Evolutionary conservation across 768 basidiomycete genomes (phyloP).

Genomic region (Gloeopeniophorella convolvens): DNA sequence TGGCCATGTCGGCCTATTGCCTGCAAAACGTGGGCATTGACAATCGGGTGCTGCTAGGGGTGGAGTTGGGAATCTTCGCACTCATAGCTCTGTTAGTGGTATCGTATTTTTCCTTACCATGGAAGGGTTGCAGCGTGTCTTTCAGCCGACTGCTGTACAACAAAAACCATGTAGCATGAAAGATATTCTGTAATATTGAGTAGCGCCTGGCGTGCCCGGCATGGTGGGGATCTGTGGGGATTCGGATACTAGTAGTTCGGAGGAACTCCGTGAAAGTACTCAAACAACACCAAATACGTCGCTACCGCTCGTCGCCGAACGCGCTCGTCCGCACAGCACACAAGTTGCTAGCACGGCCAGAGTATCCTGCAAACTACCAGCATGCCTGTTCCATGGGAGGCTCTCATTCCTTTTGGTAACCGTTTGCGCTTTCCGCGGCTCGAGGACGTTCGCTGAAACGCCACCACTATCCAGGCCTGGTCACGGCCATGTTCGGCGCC

Average conservation of each 20-base stretch:
- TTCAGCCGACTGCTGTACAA: too few species aligned
- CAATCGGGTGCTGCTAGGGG: not conserved
- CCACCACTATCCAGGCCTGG: slow-evolving; percentile 47
- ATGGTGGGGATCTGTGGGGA: too few species aligned
- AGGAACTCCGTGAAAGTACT: not conserved
- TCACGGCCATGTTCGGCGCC: slow-evolving; percentile 84
- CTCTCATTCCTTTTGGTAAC: slow-evolving; percentile 89
- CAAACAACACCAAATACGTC: slow-evolving; percentile 18
- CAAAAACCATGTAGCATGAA: too few species aligned
- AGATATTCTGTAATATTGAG: too few species aligned
- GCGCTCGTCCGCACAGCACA: not conserved
- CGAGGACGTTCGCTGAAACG: not conserved
- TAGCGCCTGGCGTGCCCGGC: too few species aligned
- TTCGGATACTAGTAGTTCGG: too few species aligned
- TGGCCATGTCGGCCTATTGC: slow-evolving; percentile 3
- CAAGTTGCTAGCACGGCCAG: not conserved
- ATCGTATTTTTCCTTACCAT: too few species aligned
- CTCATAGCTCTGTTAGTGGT: not conserved
- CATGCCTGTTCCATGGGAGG: slow-evolving; percentile 98
- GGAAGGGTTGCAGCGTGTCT: too few species aligned
- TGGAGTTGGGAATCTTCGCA: not conserved
- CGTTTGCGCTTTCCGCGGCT: too few species aligned
- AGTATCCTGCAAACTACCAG: slow-evolving; percentile 19
- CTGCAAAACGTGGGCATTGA: not conserved
- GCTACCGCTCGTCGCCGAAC: not conserved